These are phyloP conservation scores for Rubroshorea leprosula DNA, from an alignment of 345 rosid genomes.

Conservation along the genomic window DNA sequence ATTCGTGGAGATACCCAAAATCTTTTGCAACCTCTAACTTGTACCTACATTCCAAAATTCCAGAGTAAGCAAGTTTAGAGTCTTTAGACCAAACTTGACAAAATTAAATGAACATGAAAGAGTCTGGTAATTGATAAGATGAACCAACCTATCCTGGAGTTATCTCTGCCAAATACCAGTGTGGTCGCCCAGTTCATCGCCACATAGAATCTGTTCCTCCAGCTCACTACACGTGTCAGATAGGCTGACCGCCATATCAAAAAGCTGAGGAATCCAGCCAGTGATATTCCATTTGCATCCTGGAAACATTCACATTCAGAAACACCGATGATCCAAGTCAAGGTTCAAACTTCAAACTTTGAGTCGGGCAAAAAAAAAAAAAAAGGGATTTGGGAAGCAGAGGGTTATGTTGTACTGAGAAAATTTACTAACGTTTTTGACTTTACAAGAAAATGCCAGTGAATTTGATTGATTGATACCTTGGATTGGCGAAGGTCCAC, in stretches of 20 bases:
- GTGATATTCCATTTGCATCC: constrained; percentile 57
- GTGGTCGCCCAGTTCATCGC: constrained; percentile 76
- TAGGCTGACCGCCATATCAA: constrained; percentile 67
- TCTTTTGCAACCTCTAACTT: not conserved
- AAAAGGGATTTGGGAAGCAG: no score
- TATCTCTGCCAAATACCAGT: constrained; percentile 68
- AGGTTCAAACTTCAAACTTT: no score
- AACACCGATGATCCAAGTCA: no score
- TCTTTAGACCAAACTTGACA: no score
- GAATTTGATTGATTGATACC: constrained; percentile 21
- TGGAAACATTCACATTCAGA: constrained; percentile 15
- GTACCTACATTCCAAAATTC: not conserved
- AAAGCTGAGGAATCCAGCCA: constrained; percentile 56
- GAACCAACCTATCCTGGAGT: constrained; percentile 51
- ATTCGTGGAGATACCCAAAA: no score
- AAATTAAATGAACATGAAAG: no score
- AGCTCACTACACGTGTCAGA: constrained; percentile 63
- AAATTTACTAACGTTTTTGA: no score
- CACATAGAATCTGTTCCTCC: constrained; percentile 74
- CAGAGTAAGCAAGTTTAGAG: not conserved
- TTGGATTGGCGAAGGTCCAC: constrained; percentile 64
- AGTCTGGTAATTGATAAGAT: no score
- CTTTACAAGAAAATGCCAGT: not conserved
- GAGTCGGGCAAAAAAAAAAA: no score
- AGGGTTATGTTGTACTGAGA: no score